Evolutionary conservation across 495 filamentous ascomycete genomes (phyloP).

Genomic region (Penicillium canariense): DNA sequence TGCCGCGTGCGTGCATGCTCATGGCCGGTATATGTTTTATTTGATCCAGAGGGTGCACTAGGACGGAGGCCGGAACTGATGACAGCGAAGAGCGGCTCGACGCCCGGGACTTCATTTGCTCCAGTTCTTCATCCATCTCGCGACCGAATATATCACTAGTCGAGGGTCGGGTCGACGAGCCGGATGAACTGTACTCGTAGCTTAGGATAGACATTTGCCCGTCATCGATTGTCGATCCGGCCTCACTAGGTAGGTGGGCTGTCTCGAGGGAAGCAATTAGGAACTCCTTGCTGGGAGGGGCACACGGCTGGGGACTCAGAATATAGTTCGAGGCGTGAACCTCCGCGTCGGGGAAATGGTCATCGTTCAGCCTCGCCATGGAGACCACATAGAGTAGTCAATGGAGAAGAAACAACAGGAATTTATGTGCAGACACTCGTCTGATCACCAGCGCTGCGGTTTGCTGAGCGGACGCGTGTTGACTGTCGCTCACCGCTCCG

Average conservation of each 20-base stretch:
- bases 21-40: constrained; percentile 18
- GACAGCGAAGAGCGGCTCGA: constrained; percentile 47
- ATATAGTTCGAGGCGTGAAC: constrained; percentile 19
- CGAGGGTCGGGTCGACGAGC: constrained; percentile 37
- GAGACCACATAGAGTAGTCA: constrained; percentile 2
- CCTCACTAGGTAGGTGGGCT: constrained; percentile 18
- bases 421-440: neutral
- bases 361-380: constrained; percentile 26
- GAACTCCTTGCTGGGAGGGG: constrained; percentile 18
- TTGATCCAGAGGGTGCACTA: constrained; percentile 29
- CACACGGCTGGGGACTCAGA: constrained; percentile 26
- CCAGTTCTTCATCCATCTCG: constrained; percentile 33
- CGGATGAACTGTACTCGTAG: constrained; percentile 37
- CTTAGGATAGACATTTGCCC: constrained; percentile 27
- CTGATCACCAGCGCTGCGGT: neutral
- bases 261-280: constrained; percentile 23
- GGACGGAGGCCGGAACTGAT: constrained; percentile 40
- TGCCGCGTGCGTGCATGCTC: constrained; percentile 19
- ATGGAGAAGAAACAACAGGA: neutral
- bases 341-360: constrained; percentile 5
- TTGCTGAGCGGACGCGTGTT: constrained; percentile 7
- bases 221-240: constrained; percentile 19
- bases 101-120: constrained; percentile 30
- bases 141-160: constrained; percentile 29
- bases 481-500: constrained; percentile 27